Base-by-base conservation (phyloP, 345 rosid species). In the Turritis glabra region DNA sequence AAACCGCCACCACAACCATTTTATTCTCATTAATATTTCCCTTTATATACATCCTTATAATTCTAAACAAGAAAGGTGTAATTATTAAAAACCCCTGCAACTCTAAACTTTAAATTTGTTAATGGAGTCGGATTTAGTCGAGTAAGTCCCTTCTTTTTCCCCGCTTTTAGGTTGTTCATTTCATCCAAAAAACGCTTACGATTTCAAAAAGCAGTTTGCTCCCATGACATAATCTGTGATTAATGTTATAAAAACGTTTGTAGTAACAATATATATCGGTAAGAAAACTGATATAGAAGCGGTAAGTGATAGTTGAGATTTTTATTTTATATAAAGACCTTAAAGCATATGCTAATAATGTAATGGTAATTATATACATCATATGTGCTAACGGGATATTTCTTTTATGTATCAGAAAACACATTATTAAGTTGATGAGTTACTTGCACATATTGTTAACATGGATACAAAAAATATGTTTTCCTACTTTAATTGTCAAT, bases 1-100 rank as follows among this genome's bases (percentile, higher is more conserved):
- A 51, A 67, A 67, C 79, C 22, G 55, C 50, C 64, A 68, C 69
- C 47, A 51, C 55, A 67, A 51, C 79, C 63, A 75, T 59, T 58
- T 21, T 67, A 58, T 58, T 59, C 73, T 75, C 73, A 67, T 41
- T 44, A 67, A 37, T 21, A 50, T 67, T 67, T 17, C 61, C 61
- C 60, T n/a, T 48, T 37, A 7, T 19, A 59, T n/a, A 35, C 73
- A 38, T 75, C 46, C 68, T 48, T 19, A 21, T 26, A 7, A 10
- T 50, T 59, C 5, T 14, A 27, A 37, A 66, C 73, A 67, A 9
- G 32, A 67, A 75, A 75, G 15, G 25, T 48, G 59, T 57, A 18
- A 6, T 7, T 60, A 2, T 9, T 2, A 1, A 35, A 19, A 18
- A 15, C 9, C 68, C 40, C 46, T 52, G 46, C 35, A 63, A 40